Conservation (phyloP, 108 stramenopile genomes). For the Cyclotella atomus region DNA sequence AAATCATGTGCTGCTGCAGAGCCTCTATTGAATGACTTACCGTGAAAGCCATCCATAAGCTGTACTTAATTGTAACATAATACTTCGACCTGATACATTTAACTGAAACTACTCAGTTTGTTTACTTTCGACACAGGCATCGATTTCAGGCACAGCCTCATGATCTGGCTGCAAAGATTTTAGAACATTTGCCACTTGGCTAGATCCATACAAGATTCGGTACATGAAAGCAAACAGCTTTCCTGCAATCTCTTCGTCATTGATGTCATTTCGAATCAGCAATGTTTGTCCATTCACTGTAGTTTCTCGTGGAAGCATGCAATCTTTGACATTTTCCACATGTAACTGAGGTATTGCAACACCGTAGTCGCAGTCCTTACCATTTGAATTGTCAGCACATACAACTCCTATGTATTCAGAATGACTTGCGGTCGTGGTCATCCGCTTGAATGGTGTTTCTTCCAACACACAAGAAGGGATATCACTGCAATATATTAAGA, state of each 20-base stretch:
- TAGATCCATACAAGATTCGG: conserved; percentile 37
- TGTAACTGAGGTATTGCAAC: conserved; percentile 40
- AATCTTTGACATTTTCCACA: conserved; percentile 20
- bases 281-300: conserved; percentile 37
- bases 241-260: conserved; percentile 31
- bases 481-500: neutral
- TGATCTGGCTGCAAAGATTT: too few species aligned
- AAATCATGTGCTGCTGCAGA: conserved; percentile 14
- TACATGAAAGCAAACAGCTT: conserved; percentile 43
- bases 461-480: conserved; percentile 13
- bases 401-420: conserved; percentile 29
- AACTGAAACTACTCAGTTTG: neutral
- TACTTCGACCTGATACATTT: neutral
- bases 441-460: conserved; percentile 30
- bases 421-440: neutral
- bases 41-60: neutral
- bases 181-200: conserved; percentile 23
- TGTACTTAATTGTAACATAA: neutral
- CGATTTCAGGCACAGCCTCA: too few species aligned
- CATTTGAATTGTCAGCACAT: conserved; percentile 11
- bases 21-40: conserved; percentile 5
- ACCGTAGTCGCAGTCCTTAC: conserved; percentile 9
- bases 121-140: too few species aligned
- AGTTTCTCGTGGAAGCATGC: conserved; percentile 29
- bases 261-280: conserved; percentile 22